Evolutionary conservation across 2,329 filamentous ascomycete species (phyloP).

Genomic region (Arthrocladium fulminans): DNA sequence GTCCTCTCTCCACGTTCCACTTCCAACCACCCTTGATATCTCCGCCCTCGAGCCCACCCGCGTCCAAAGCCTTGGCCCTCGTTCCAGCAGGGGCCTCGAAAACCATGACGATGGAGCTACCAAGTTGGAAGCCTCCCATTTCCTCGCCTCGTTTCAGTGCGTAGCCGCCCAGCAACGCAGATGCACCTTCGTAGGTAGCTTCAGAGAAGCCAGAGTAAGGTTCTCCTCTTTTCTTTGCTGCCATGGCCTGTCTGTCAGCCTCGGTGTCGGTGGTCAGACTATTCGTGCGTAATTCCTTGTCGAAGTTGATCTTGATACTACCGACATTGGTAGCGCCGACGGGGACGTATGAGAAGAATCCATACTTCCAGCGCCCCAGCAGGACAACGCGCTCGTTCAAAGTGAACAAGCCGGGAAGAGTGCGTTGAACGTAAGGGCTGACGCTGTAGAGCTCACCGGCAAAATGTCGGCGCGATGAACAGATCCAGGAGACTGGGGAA

Average conservation of each 20-base stretch:
- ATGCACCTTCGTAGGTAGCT: slow-evolving; percentile 75
- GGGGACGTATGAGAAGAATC: slow-evolving; percentile 92
- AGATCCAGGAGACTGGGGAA: slow-evolving; percentile 90
- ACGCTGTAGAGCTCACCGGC: slow-evolving; percentile 93
- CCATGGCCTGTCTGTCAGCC: slow-evolving; percentile 75
- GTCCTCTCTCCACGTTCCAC: slow-evolving; percentile 81
- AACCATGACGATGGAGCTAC: slow-evolving; percentile 88
- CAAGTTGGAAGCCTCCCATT: slow-evolving; percentile 96
- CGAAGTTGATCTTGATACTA: slow-evolving; percentile 94
- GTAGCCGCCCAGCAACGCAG: slow-evolving; percentile 68
- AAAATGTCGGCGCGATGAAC: slow-evolving; percentile 90
- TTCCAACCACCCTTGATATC: slow-evolving; percentile 59
- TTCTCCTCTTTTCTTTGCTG: slow-evolving; percentile 66
- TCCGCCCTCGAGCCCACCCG: slow-evolving; percentile 46
- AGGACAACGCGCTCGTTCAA: slow-evolving; percentile 93
- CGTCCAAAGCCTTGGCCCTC: slow-evolving; percentile 50
- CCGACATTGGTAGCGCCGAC: slow-evolving; percentile 97
- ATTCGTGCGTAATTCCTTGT: slow-evolving; percentile 86
- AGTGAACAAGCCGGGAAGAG: slow-evolving; percentile 86
- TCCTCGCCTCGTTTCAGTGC: slow-evolving; percentile 81
- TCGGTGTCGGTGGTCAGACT: slow-evolving; percentile 85
- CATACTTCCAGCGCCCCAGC: slow-evolving; percentile 88
- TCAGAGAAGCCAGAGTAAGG: slow-evolving; percentile 85
- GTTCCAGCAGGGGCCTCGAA: slow-evolving; percentile 78
- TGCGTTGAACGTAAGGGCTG: slow-evolving; percentile 87